phyloP scores from a whole-genome alignment of 768 basidiomycete species.

The Auricularia cornea region DNA sequence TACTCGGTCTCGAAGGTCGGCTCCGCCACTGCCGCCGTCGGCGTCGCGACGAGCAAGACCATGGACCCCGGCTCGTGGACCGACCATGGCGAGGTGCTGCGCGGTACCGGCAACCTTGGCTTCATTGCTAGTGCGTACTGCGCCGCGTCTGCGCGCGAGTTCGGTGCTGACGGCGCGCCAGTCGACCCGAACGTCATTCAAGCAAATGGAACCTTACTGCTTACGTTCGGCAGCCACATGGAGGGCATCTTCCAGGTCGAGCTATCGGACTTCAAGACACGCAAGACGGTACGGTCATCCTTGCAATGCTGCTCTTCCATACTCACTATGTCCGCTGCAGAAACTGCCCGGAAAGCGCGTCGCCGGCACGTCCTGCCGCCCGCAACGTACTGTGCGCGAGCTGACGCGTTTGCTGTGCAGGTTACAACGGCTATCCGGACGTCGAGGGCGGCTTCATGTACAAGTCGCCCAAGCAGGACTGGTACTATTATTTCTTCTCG shows the following conservation, averaged over 20 bases:
- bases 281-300: too few species aligned
- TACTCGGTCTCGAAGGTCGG: not conserved
- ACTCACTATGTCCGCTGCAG: too few species aligned
- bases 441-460: conserved; percentile 2
- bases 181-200: not conserved
- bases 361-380: not conserved
- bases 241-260: too few species aligned
- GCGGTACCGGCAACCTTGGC: not conserved
- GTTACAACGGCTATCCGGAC: not conserved
- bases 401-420: not conserved
- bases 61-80: not conserved
- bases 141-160: not conserved
- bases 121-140: not conserved
- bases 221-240: too few species aligned
- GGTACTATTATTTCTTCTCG: conserved; percentile 9
- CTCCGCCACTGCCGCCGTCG: not conserved
- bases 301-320: too few species aligned
- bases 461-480: not conserved
- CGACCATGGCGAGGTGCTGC: not conserved
- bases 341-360: too few species aligned
- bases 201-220: too few species aligned
- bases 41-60: not conserved
- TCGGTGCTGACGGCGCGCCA: not conserved
- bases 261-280: not conserved
- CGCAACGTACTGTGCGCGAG: not conserved